Conservation (phyloP, 2,329 filamentous ascomycete genomes). For the Boeremia lycopersici region DNA sequence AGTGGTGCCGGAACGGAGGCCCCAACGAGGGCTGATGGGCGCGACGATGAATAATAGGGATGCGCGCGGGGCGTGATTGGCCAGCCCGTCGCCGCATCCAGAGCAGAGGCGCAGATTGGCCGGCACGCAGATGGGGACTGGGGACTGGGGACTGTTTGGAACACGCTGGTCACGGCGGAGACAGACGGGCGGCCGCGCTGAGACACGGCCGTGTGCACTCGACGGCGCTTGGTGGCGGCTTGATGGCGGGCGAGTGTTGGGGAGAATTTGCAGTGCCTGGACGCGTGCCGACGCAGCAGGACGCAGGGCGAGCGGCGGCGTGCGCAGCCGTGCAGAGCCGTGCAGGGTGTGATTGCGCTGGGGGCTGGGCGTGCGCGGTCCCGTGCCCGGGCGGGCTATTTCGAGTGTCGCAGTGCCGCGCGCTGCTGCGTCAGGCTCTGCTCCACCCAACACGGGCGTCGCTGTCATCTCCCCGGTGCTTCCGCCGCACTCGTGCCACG, state of each 20-base stretch:
- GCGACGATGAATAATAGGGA: slow-evolving; percentile 3
- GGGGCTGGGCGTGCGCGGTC: not conserved
- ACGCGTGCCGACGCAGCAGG: not conserved
- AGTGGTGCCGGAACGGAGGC: slow-evolving; percentile 20
- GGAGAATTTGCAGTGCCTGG: slow-evolving; percentile 6
- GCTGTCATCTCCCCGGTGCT: slow-evolving; percentile 15
- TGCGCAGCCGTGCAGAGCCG: not conserved
- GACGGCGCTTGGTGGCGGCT: too few species aligned
- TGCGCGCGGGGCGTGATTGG: slow-evolving; percentile 2
- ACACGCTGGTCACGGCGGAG: not conserved
- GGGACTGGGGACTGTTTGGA: not conserved
- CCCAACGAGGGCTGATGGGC: slow-evolving; percentile 13
- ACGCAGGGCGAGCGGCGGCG: too few species aligned
- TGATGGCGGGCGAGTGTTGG: not conserved
- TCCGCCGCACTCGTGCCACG: slow-evolving; percentile 15
- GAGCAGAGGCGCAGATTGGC: not conserved
- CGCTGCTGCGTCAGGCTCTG: slow-evolving; percentile 1
- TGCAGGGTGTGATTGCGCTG: slow-evolving; percentile 1
- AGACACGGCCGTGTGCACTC: slow-evolving; percentile 4
- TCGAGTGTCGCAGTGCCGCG: not conserved
- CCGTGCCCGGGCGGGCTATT: slow-evolving; percentile 9
- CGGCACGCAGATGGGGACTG: slow-evolving; percentile 1
- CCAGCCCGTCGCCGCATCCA: not conserved
- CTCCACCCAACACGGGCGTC: slow-evolving; percentile 5
- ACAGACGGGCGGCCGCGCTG: not conserved